Conservation (phyloP, 768 basidiomycete species). For the Pleurotus platypus region DNA sequence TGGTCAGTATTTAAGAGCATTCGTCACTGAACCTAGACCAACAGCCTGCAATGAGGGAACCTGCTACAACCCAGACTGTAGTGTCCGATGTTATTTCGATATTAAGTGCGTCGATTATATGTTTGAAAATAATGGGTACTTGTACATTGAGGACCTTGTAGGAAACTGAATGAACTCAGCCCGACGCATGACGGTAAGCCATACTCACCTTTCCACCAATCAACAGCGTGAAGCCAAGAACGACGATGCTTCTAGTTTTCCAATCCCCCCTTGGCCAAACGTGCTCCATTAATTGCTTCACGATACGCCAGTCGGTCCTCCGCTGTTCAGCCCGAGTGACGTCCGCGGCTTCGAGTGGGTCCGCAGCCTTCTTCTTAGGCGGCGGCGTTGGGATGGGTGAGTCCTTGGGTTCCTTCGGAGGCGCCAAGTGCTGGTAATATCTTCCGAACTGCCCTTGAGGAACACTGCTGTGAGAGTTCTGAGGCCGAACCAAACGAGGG, state of each 20-base stretch:
- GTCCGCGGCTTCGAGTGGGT: slow-evolving; percentile 9
- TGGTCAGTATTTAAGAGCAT: background rate
- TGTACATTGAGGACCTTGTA: slow-evolving; percentile 88
- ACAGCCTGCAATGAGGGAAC: slow-evolving; percentile 92
- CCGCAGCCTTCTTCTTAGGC: slow-evolving; percentile 5
- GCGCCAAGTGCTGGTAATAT: background rate
- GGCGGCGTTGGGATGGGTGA: slow-evolving; percentile 3
- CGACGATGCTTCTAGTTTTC: slow-evolving; percentile 76
- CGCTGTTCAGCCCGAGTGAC: slow-evolving; percentile 51
- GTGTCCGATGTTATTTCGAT: slow-evolving; percentile 68
- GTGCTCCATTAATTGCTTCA: slow-evolving; percentile 77
- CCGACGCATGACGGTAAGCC: background rate
- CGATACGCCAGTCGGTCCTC: slow-evolving; percentile 81
- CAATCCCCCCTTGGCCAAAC: slow-evolving; percentile 91
- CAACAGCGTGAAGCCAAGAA: slow-evolving; percentile 77
- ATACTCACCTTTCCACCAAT: slow-evolving; percentile 77
- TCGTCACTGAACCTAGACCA: slow-evolving; percentile 27
- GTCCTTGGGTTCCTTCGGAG: background rate
- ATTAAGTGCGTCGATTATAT: slow-evolving; percentile 86
- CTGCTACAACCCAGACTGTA: slow-evolving; percentile 89
- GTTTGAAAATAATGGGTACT: slow-evolving; percentile 96
- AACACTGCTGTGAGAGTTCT: background rate
- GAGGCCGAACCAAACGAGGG: background rate
- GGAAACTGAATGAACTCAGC: background rate
- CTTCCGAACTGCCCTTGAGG: background rate